Percentiles rank a stretch among this genome's conserved stretches.
Conservation (phyloP, 306 rosid species). For the Canavalia ensiformis region DNA sequence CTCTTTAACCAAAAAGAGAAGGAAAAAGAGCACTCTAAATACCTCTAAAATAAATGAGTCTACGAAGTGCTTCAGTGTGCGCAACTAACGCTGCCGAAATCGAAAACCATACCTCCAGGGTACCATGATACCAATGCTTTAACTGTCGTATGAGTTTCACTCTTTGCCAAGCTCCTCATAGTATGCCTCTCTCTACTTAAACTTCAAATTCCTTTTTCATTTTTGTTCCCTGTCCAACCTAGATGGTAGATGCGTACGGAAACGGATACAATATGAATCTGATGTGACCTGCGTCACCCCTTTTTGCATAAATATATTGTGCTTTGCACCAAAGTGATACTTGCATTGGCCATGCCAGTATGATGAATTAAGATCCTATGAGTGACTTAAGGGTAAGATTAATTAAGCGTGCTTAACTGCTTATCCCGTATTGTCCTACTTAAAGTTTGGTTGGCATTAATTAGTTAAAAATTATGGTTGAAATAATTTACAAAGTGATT, state of each 20-base stretch:
- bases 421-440: neutral
- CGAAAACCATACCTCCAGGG: neutral
- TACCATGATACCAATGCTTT: neutral
- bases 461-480: neutral
- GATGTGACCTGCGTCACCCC: constrained; percentile 3
- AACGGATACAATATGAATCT: neutral
- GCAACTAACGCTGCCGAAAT: neutral
- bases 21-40: neutral
- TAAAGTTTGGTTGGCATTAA: neutral
- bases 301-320: neutral
- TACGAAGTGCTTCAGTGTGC: neutral
- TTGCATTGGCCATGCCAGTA: neutral
- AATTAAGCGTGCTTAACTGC: neutral
- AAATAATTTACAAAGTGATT: neutral
- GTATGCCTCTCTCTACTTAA: neutral
- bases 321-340: neutral
- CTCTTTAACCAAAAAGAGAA: neutral
- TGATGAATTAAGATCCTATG: neutral
- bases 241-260: constrained; percentile 3
- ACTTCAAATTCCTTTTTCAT: neutral
- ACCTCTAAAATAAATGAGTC: neutral
- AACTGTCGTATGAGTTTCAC: neutral
- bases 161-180: neutral
- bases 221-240: constrained; percentile 6
- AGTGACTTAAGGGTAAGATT: neutral